Percentiles rank a stretch among this genome's conserved stretches.
Conservation (phyloP, 805 yeast species). For the Pichia exigua region DNA sequence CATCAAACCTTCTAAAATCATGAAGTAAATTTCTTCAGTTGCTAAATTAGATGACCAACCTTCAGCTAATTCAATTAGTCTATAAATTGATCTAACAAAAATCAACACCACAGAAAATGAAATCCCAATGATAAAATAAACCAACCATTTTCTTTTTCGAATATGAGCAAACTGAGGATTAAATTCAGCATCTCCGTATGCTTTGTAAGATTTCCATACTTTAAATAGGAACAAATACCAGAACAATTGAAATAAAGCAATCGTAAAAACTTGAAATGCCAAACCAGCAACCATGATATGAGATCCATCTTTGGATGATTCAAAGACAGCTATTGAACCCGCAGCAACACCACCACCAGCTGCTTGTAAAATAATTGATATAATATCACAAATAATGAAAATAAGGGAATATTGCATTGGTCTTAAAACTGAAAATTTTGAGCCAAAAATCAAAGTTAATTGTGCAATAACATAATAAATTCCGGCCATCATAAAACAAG, state of each 20-base stretch:
- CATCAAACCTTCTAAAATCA: slow-evolving; percentile 58
- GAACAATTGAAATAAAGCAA: slow-evolving; percentile 50
- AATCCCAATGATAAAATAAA: slow-evolving; percentile 37
- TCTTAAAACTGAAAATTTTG: slow-evolving; percentile 38
- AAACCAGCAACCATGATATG: slow-evolving; percentile 72
- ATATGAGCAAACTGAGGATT: slow-evolving; percentile 29
- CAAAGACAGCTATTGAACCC: slow-evolving; percentile 27
- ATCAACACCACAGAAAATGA: slow-evolving; percentile 45
- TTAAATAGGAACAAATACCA: slow-evolving; percentile 40
- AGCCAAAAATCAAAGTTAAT: slow-evolving; percentile 54
- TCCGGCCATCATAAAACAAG: slow-evolving; percentile 81
- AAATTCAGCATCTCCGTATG: slow-evolving; percentile 28
- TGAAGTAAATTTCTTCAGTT: slow-evolving; percentile 48
- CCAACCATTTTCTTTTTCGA: slow-evolving; percentile 32
- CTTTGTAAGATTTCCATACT: slow-evolving; percentile 24
- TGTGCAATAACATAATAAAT: slow-evolving; percentile 67
- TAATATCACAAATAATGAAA: slow-evolving; percentile 59
- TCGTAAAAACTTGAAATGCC: slow-evolving; percentile 65
- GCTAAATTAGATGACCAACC: slow-evolving; percentile 69
- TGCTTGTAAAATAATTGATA: slow-evolving; percentile 61
- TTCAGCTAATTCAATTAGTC: slow-evolving; percentile 62
- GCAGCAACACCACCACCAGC: slow-evolving; percentile 73
- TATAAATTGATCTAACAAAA: slow-evolving; percentile 61
- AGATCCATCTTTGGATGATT: slow-evolving; percentile 40
- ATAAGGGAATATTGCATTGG: slow-evolving; percentile 58